Conservation (phyloP, 1,284 basidiomycete genomes). For the Xanthoconium separans region DNA sequence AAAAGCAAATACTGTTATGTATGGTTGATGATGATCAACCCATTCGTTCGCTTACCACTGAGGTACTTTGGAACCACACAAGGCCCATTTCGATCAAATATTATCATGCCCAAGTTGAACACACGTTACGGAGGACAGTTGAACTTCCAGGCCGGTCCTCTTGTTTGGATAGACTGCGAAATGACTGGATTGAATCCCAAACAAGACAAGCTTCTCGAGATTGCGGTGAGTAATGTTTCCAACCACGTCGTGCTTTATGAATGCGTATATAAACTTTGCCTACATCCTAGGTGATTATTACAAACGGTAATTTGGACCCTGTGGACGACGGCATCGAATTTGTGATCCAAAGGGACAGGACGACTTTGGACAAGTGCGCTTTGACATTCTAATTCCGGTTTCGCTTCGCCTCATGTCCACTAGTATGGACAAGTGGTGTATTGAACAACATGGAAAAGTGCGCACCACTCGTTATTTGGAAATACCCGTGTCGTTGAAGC, state of each 20-base stretch:
- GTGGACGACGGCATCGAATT: slow-evolving; percentile 77
- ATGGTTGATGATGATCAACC: no score
- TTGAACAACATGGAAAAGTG: slow-evolving; percentile 67
- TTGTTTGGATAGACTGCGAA: slow-evolving; percentile 90
- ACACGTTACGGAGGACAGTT: slow-evolving; percentile 28
- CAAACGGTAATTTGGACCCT: slow-evolving; percentile 71
- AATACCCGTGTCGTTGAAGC: not conserved
- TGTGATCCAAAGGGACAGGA: slow-evolving; percentile 66
- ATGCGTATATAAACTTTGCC: not conserved
- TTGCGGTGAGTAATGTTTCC: slow-evolving; percentile 48
- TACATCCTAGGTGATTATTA: slow-evolving; percentile 66
- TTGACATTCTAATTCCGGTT: not conserved
- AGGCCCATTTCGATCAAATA: no score
- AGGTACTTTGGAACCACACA: not conserved
- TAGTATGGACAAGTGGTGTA: slow-evolving; percentile 81
- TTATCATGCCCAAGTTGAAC: slow-evolving; percentile 10
- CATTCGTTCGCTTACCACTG: not conserved
- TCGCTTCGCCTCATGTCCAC: not conserved
- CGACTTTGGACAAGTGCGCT: slow-evolving; percentile 58
- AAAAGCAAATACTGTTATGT: no score
- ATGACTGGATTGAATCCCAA: slow-evolving; percentile 75
- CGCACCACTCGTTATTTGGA: not conserved
- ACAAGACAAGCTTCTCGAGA: slow-evolving; percentile 74
- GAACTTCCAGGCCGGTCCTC: slow-evolving; percentile 57
- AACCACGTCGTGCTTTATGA: not conserved